phyloP scores from a whole-genome alignment of 106 monocot species.

The Platanthera zijinensis region DNA sequence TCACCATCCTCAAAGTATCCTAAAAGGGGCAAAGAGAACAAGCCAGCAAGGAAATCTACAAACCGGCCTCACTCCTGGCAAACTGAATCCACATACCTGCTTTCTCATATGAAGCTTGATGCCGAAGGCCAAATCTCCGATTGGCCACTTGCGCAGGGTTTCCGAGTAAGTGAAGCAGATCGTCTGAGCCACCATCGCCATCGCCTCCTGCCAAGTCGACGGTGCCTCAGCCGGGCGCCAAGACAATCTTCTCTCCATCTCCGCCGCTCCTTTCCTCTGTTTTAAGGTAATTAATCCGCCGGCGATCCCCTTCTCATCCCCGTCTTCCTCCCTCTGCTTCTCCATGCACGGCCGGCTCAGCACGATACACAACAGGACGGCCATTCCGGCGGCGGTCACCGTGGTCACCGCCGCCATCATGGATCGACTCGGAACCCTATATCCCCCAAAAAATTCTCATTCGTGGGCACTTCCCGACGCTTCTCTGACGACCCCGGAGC shows the following conservation, averaged over 20 bases:
- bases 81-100: conserved; percentile 32
- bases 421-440: background rate
- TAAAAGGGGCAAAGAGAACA: background rate
- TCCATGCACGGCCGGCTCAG: conserved; percentile 29
- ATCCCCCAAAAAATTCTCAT: no score
- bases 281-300: background rate
- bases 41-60: background rate
- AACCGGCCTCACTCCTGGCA: background rate
- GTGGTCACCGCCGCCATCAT: conserved; percentile 31
- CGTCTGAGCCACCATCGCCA: conserved; percentile 52
- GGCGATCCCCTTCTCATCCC: conserved; percentile 5
- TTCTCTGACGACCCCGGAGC: no score
- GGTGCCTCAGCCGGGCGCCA: conserved; percentile 53
- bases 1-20: background rate
- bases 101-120: conserved; percentile 66
- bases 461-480: no score
- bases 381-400: conserved; percentile 59
- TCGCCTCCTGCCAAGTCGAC: conserved; percentile 68
- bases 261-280: conserved; percentile 1
- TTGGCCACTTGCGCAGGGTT: conserved; percentile 80
- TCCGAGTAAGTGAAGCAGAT: conserved; percentile 64
- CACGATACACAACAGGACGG: conserved; percentile 49
- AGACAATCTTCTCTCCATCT: conserved; percentile 18
- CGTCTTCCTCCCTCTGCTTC: conserved; percentile 14
- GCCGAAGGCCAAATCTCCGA: conserved; percentile 72